A percentile compares a stretch with the other conserved stretches of the same genome.
Evolutionary conservation across 148 eudicot genomes (phyloP).

Genomic region (Rhododendron vialii): DNA sequence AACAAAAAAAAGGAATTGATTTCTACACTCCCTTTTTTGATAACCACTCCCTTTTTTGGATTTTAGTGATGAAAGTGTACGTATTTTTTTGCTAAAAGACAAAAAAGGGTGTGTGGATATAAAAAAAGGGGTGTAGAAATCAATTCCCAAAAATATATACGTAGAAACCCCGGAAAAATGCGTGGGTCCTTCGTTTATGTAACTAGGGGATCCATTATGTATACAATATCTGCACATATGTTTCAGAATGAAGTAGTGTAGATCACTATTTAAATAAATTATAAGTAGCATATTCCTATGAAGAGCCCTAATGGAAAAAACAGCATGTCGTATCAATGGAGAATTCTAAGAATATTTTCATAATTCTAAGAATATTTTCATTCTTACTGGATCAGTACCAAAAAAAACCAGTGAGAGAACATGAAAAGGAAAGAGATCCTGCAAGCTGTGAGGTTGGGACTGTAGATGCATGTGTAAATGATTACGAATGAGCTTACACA

Average conservation of each 20-base stretch:
- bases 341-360: not conserved
- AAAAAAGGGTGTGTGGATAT: no score
- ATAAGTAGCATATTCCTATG: not conserved
- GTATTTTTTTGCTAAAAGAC: no score
- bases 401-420: not conserved
- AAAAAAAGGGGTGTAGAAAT: no score
- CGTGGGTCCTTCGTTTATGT: not conserved
- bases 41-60: no score
- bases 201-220: not conserved
- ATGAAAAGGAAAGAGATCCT: not conserved
- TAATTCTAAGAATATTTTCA: not conserved
- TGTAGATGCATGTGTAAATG: not conserved
- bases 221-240: not conserved
- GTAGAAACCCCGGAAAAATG: not conserved
- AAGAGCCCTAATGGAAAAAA: not conserved
- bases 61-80: no score
- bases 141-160: no score
- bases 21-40: no score
- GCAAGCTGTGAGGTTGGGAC: not conserved
- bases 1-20: not conserved
- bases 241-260: not conserved
- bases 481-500: not conserved
- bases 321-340: not conserved
- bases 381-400: not conserved
- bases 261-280: not conserved